Percentiles rank a stretch among this genome's conserved stretches.
These are phyloP conservation scores for Kentomonas sorsogonicus DNA, from an alignment of 208 protist genomes.

Conservation along the genomic window DNA sequence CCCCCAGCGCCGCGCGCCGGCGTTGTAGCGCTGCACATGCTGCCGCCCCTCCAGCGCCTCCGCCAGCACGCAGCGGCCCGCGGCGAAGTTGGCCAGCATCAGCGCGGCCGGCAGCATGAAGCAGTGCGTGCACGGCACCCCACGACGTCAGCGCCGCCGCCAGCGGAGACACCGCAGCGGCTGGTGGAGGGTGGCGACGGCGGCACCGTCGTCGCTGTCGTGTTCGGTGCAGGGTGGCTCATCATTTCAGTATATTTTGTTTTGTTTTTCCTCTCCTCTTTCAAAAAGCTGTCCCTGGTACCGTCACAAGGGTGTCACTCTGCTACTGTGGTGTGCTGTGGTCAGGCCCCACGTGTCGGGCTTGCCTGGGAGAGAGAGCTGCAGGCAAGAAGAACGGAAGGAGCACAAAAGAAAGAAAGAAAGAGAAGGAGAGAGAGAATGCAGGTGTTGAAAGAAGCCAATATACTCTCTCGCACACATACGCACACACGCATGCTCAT, in stretches of 20 bases:
- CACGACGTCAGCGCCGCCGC: constrained; percentile 42
- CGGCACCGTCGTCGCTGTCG: no score
- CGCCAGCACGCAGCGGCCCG: constrained; percentile 57
- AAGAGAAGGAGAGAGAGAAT: constrained; percentile 11
- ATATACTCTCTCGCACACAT: not conserved
- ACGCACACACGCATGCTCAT: constrained; percentile 2
- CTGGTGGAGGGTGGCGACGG: no score
- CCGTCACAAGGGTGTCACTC: no score
- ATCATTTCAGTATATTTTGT: no score
- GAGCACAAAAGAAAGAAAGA: constrained; percentile 11
- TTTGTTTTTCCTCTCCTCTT: no score
- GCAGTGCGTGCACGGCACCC: constrained; percentile 39
- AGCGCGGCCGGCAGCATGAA: constrained; percentile 42
- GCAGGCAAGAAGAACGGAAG: constrained; percentile 6
- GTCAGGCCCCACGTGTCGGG: no score
- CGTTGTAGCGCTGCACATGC: constrained; percentile 21
- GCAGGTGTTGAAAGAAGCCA: not conserved
- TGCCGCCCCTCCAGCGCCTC: constrained; percentile 31
- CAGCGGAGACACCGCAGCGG: constrained; percentile 7
- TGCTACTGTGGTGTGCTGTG: no score
- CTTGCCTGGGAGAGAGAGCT: no score
- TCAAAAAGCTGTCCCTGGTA: no score
- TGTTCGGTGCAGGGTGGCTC: no score
- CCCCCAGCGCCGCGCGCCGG: constrained; percentile 18
- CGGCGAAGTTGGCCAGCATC: constrained; percentile 56